Percentiles rank a stretch among this genome's conserved stretches.
Conservation (phyloP, 2,329 filamentous ascomycete species). For the Pseudocercospora ulei region DNA sequence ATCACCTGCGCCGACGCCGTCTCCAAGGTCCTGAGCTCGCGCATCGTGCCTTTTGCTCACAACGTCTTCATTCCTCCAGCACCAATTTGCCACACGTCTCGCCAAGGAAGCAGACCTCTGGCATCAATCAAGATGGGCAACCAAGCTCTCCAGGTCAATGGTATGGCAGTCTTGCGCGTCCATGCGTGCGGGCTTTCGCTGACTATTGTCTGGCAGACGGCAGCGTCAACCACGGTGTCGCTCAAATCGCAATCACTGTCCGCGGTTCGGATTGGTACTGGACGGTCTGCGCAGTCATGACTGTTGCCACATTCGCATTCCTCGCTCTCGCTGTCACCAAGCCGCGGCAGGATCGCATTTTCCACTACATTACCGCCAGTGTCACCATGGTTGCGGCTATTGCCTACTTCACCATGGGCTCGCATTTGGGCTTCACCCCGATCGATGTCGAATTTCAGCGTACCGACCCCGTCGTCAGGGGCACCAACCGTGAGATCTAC, state of each 20-base stretch:
- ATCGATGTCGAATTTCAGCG: constrained; percentile 53
- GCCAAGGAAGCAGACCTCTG: background rate
- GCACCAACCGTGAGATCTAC: constrained; percentile 53
- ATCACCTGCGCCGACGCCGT: background rate
- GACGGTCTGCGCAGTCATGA: constrained; percentile 53
- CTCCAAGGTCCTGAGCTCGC: background rate
- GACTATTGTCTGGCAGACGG: constrained; percentile 32
- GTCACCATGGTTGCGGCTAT: constrained; percentile 53
- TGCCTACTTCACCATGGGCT: constrained; percentile 59
- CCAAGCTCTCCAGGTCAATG: constrained; percentile 42
- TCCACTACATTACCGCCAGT: constrained; percentile 54
- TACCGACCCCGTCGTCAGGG: constrained; percentile 39
- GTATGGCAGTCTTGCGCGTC: constrained; percentile 19
- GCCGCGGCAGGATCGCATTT: constrained; percentile 48
- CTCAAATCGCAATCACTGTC: constrained; percentile 49
- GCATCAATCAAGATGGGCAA: constrained; percentile 32
- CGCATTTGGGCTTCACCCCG: constrained; percentile 54
- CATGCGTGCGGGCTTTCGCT: too few species aligned
- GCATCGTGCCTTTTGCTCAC: background rate
- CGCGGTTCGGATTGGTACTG: constrained; percentile 56
- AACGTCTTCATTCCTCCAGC: background rate
- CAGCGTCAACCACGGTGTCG: constrained; percentile 38
- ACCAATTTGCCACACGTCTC: too few species aligned
- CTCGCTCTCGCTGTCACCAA: constrained; percentile 47
- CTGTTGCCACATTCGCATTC: constrained; percentile 45